Evolutionary conservation across 768 basidiomycete species (phyloP), one percentile per base, ranked within the genome.

Genomic region (Harrya chromipes): DNA sequence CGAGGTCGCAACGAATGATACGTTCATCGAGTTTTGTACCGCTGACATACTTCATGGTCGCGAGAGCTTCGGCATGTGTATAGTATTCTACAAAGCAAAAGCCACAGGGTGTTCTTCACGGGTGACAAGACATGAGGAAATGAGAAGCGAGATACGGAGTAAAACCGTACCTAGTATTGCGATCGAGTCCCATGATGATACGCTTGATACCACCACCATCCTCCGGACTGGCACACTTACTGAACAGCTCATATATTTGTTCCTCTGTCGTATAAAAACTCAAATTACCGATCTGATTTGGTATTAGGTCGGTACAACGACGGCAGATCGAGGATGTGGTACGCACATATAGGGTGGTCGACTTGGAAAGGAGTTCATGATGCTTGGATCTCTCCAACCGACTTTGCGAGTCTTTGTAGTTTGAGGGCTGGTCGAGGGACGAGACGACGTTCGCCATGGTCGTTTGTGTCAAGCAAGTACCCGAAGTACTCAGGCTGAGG

Each of bases 11-110:
- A 40, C 97, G 88, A 55, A 99, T 95, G 59, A 99, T 91, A 29
- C 97, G 88, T 71, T 99, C 97, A 70, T 99, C 97, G 19, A 99
- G 83, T 73, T 98, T 98, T 31, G 94, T 94, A n/a, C 95, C 97
- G 43, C 90, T 93, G 60, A 98, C 82, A 68, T 97, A 94, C 41
- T 87, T 84, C 81, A 98, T 85, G 54, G 87, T 85, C 36, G 93
- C 90, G 35, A 97, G 75, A 16, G 97, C 95, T 69, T 98, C 94
- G 6, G 84, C 77, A 62, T 97, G 93, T 10, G 91, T 91, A 66
- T 97, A 98, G 66, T 90, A 99, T 66, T 93, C 90, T 50, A 94
- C 94, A 59, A 94, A 97, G 72, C 95, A 94, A 69, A 97, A 94
- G 20, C 95, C 87, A 61, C 91, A 94, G 0, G 91, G 94, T 41